Evolutionary conservation across 805 yeast genomes (phyloP).

Genomic region (Kurtzmaniella cleridarum): DNA sequence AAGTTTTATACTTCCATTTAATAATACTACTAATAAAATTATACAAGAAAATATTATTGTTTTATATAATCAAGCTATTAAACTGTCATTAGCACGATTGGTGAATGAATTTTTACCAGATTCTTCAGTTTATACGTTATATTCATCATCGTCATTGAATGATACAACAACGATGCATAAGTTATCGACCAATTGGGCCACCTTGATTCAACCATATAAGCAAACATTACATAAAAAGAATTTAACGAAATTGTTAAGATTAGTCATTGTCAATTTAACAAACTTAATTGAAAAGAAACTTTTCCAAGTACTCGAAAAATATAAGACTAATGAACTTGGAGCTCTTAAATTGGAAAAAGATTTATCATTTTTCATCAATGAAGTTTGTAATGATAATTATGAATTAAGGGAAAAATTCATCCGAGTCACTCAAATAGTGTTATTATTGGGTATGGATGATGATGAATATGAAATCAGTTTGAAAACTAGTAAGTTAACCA

Average conservation of each 20-base stretch:
- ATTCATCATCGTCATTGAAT: conserved; percentile 21
- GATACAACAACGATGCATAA: conserved; percentile 32
- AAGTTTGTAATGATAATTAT: conserved; percentile 68
- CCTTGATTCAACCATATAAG: conserved; percentile 58
- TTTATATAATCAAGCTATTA: conserved; percentile 45
- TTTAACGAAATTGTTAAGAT: conserved; percentile 41
- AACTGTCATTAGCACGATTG: conserved; percentile 37
- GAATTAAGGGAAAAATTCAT: conserved; percentile 72
- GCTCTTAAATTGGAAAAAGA: conserved; percentile 81
- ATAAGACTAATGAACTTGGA: conserved; percentile 70
- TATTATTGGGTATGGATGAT: conserved; percentile 78
- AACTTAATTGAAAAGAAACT: conserved; percentile 59
- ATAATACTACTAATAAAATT: conserved; percentile 30
- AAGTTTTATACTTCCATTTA: conserved; percentile 30
- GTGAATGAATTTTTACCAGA: conserved; percentile 41
- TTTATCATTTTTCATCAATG: conserved; percentile 64
- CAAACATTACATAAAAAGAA: conserved; percentile 47
- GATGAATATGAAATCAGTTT: conserved; percentile 39
- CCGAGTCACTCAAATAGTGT: conserved; percentile 76
- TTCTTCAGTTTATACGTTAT: conserved; percentile 26
- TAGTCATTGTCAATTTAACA: conserved; percentile 52
- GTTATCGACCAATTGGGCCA: conserved; percentile 63
- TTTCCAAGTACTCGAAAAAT: conserved; percentile 56
- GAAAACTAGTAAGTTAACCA: conserved; percentile 12
- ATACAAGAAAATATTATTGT: conserved; percentile 41